A percentile compares a stretch with the other conserved stretches of the same genome.
phyloP scores from a whole-genome alignment of 2,329 filamentous ascomycete species.

The Ceratocystiopsis brevicomis region DNA sequence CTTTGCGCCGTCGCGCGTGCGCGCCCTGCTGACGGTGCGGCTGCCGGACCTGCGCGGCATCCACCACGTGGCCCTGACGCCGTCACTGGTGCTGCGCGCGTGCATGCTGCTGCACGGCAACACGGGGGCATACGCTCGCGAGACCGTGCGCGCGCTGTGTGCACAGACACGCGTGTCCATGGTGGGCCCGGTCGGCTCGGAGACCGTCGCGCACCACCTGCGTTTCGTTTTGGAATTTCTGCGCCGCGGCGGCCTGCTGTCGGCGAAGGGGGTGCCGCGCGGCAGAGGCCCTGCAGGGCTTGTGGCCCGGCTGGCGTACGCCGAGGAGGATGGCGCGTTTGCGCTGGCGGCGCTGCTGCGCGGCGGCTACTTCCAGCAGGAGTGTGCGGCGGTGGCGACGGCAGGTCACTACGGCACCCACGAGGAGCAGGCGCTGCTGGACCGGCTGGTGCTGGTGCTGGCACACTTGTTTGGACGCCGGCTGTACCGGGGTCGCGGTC shows the following conservation, averaged over 20 bases:
- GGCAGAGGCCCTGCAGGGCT: conserved; percentile 45
- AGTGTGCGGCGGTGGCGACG: conserved; percentile 27
- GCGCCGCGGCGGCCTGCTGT: conserved; percentile 47
- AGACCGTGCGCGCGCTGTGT: conserved; percentile 44
- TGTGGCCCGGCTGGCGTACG: conserved; percentile 57
- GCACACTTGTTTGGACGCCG: conserved; percentile 50
- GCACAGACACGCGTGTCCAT: conserved; percentile 53
- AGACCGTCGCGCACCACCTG: conserved; percentile 55
- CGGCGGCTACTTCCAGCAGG: conserved; percentile 44
- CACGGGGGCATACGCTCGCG: conserved; percentile 38
- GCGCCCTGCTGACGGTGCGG: conserved; percentile 51
- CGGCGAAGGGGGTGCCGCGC: conserved; percentile 38
- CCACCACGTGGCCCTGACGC: conserved; percentile 55
- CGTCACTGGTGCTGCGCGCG: conserved; percentile 49
- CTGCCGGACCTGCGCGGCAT: conserved; percentile 51
- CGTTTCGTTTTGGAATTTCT: conserved; percentile 70
- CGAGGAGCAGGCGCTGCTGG: conserved; percentile 20
- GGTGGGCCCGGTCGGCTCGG: conserved; percentile 46
- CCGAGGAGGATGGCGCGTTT: conserved; percentile 58
- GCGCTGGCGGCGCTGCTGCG: conserved; percentile 59
- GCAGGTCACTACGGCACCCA: conserved; percentile 23
- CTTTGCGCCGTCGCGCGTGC: conserved; percentile 39
- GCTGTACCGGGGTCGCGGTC: conserved; percentile 24
- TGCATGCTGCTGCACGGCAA: conserved; percentile 47
- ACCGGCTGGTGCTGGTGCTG: conserved; percentile 48